These are phyloP conservation scores for Zarea fungicola DNA, from an alignment of 2,329 filamentous ascomycete species.

Conservation along the genomic window DNA sequence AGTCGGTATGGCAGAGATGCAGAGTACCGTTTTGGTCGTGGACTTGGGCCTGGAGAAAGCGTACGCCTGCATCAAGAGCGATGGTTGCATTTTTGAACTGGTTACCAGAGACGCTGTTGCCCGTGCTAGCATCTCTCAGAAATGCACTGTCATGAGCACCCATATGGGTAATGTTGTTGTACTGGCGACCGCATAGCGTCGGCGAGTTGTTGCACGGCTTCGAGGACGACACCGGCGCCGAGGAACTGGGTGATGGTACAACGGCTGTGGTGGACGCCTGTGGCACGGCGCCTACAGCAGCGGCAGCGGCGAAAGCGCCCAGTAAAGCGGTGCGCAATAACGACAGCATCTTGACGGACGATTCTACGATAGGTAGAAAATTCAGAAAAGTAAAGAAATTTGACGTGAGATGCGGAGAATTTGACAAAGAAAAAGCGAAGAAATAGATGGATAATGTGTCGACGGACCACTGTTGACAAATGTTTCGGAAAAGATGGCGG, in stretches of 20 bases:
- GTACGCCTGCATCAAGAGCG: constrained; percentile 65
- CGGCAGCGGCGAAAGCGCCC: constrained; percentile 1
- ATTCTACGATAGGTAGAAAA: background rate
- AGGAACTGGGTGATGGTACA: background rate
- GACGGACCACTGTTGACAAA: too few relatives aligned
- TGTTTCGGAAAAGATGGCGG: too few relatives aligned
- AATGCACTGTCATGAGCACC: constrained; percentile 73
- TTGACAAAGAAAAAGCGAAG: too few relatives aligned
- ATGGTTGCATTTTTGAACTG: constrained; percentile 69
- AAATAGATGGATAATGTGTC: too few relatives aligned
- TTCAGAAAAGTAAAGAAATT: too few relatives aligned
- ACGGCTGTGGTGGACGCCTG: background rate
- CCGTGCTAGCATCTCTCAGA: constrained; percentile 57
- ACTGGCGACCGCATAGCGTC: constrained; percentile 62
- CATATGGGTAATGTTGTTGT: constrained; percentile 73
- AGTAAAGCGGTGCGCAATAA: background rate
- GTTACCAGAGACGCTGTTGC: constrained; percentile 61
- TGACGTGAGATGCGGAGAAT: too few relatives aligned
- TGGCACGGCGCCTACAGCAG: constrained; percentile 5
- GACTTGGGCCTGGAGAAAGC: constrained; percentile 67
- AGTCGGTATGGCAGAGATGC: constrained; percentile 66
- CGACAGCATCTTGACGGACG: background rate
- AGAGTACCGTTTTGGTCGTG: constrained; percentile 56
- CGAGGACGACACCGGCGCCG: constrained; percentile 12
- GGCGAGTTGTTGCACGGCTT: constrained; percentile 77